These are phyloP conservation scores for Aspergillus fumigatus DNA, from an alignment of 2,329 filamentous ascomycete species.

Conservation along the genomic window DNA sequence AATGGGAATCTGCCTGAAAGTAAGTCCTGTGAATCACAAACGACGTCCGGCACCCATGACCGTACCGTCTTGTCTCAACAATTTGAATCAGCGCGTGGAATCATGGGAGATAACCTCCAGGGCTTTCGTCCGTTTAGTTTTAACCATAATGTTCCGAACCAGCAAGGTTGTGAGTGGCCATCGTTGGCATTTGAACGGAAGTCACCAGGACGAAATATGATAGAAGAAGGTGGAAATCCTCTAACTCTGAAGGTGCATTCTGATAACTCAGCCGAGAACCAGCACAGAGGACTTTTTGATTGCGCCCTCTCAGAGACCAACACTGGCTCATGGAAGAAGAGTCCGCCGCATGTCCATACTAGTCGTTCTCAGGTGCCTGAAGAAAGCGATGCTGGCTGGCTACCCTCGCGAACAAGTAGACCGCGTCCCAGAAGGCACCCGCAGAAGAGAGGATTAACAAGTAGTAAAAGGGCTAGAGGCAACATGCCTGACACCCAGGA, in stretches of 20 bases:
- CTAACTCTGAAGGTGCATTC: neutral
- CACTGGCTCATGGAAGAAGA: neutral
- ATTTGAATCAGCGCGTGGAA: neutral
- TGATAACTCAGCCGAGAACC: neutral
- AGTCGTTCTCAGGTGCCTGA: neutral
- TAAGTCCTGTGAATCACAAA: neutral
- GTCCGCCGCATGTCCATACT: neutral
- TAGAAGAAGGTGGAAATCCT: neutral
- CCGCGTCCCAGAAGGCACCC: neutral
- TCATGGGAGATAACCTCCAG: neutral
- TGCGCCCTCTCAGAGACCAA: neutral
- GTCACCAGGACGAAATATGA: neutral
- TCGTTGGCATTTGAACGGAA: neutral
- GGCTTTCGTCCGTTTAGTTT: neutral
- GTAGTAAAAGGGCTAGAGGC: neutral
- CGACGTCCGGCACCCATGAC: neutral
- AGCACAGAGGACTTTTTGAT: neutral
- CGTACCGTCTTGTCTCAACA: neutral
- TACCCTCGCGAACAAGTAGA: neutral
- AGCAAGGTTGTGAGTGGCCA: neutral
- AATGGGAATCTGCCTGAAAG: neutral
- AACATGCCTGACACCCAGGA: constrained; percentile 13
- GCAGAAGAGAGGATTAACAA: neutral
- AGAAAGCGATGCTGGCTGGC: neutral
- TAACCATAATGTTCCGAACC: neutral